Evolutionary conservation across 495 filamentous ascomycete genomes (phyloP), one percentile per base, ranked within the genome.

Genomic region (Penicillium subrubescens): DNA sequence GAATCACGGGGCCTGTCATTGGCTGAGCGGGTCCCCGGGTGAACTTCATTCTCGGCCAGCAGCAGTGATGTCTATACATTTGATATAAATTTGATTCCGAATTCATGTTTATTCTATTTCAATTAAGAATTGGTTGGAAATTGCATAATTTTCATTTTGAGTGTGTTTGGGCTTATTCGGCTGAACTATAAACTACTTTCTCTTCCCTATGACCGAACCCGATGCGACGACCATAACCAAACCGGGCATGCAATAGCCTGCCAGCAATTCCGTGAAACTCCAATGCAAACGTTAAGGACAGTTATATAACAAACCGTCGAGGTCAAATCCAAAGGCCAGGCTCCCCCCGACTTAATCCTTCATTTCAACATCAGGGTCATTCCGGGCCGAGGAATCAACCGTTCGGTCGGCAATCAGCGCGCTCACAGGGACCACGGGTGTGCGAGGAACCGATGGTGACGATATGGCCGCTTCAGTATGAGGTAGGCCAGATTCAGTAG

Each of bases 361-460:
- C 86, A 88, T 88, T 44, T 87, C 79, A 17, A 89, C 84, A 70
- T 91, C 89, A 23, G 71, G 72, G 68, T 83, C 81, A 41, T 66
- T 65, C 55, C 51, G 58, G 15, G 46, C 41, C 41, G 60, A 39
- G 7, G 68, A 48, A 19, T 77, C 75, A 25, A 73, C 72, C 25
- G 72, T 74, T 29, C 71, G 75, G 59, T 80, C 78, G 8, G 78
- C 74, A 62, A 82, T 73, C 72, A 81, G 64, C 31, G 71, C 75
- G 59, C 76, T 78, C 29, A 77, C 73, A 35, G 76, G 72, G 7
- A 78, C 73, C 27, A 73, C 68, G 12, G 77, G 71, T 31, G 75
- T 67, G 39, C 74, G 72, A 57, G 77, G 65, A 29, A 68, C 63
- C 3, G 72, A 67, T 14, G 74, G 65, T 15, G 72, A 70, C 27